Base-by-base conservation (phyloP, 352 stramenopile genomes). In the Globisporangium cederbergense region DNA sequence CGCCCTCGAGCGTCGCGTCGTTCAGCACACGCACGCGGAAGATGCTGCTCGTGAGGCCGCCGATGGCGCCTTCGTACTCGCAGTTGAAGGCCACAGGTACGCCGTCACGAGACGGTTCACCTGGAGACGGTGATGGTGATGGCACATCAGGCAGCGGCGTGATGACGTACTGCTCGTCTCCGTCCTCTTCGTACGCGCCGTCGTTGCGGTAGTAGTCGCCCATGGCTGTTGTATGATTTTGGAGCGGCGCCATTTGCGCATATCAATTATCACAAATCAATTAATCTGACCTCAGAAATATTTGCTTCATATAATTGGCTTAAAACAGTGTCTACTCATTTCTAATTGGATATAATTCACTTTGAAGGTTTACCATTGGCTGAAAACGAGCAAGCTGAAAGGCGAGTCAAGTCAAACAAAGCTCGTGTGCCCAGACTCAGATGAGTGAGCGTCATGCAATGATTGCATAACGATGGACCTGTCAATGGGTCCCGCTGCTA, bases 21-120 rank as follows among this genome's bases (percentile, higher is more conserved):
- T 64, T 45, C 47, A 71, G 53, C 32, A 91, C 78, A 6, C 69
- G 72, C 36, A 91, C 22, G 13, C 72, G 63, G 25, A 91, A 66
- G 30, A 73, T 66, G 52, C 70, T 77, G 28, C 68, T 59, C 58
- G 83, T 34, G 56, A 83, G 78, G 0, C 73, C 76, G 51, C 77
- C 74, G 40, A 89, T 61, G 65, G 53, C 65, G n/a, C 82, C 82
- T 20, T 78, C 78, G 60, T 77, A 88, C 42, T 78, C 72, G 38
- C 64, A 71, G 20, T 81, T 73, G 6, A 79, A 58, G 30, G 67
- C 67, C 10, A 58, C 49, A 11, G 25, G 25, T 28, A 28, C 2
- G 25, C 20, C 0, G 46, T 14, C 3, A 10, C 13, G 2, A 20
- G 8, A 18, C 14, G 28, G 4, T 30, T 30, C 51, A 16, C 7